Evolutionary conservation across 2,329 filamentous ascomycete genomes (phyloP), one percentile per base, ranked within the genome.

Genomic region (Penicillium sp.): DNA sequence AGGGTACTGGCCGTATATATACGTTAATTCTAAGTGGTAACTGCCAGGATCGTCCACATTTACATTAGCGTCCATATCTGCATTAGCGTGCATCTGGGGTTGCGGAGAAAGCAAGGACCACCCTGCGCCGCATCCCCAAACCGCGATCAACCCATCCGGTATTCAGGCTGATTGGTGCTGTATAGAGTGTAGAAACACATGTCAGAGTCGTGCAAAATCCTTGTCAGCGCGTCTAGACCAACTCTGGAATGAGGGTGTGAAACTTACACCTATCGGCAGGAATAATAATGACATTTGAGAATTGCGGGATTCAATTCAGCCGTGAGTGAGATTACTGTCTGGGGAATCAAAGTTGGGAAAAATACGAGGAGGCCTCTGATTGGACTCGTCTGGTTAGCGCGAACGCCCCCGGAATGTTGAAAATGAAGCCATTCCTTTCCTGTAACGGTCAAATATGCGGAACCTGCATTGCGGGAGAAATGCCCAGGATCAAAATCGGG

Each of bases 211-310:
- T 22, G 20, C 35, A 34, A 37, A 7, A 16, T 47, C 9, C 18
- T 18, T 14, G 11, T 13, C 22, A 14, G 1, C 20, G 4, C 16
- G 45, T 50, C 56, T 61, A 39, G 45, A 24, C 60, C 51, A 39
- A 51, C n/a, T 40, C 22, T 24, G 45, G 52, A 59, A 53, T 55
- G 32, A 42, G 4, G 7, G 26, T 31, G 9, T 4, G 22, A 54
- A 54, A 58, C 58, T 60, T 32, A 54, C 62, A 64, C 62, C 61
- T 64, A 64, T 63, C 59, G 59, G 35, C 7, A 2, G 1, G 2
- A 3, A 3, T 3, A 20, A 42, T 20, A 22, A 6, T 8, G 18
- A 2, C 3, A 35, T 24, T 24, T 39, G 42, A 14, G 7, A 32
- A 55, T 40, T 9, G 2, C 4, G 1, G 14, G 13, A 34, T 26